These are phyloP conservation scores for Henckelia pumila DNA, from an alignment of 257 asterid species.

Conservation along the genomic window DNA sequence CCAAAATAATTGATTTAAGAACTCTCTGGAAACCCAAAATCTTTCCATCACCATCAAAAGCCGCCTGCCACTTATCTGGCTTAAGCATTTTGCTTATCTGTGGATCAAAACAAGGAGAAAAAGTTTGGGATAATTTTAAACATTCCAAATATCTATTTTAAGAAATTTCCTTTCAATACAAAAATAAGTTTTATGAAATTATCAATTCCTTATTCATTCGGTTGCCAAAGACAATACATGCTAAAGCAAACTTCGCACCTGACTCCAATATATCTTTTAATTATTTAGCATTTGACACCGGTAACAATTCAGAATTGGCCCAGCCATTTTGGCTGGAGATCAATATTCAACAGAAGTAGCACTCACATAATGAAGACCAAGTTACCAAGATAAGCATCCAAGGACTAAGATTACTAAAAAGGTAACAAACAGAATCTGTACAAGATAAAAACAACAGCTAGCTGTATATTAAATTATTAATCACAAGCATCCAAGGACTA, in stretches of 20 bases:
- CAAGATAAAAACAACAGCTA: conserved; percentile 9
- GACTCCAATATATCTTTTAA: background rate
- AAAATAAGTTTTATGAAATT: conserved; percentile 6
- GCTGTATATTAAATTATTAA: no score
- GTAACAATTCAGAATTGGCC: conserved; percentile 10
- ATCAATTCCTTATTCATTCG: conserved; percentile 8
- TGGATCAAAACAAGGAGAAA: conserved; percentile 26
- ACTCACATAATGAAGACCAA: background rate
- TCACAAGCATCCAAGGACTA: no score
- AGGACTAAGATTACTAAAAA: conserved; percentile 5
- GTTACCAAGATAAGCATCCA: conserved; percentile 2
- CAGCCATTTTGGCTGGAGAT: conserved; percentile 11
- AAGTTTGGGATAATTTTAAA: background rate
- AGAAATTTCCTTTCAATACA: background rate
- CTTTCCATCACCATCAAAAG: conserved; percentile 86
- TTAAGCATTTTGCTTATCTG: conserved; percentile 93
- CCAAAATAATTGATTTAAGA: conserved; percentile 80
- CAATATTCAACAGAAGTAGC: conserved; percentile 22
- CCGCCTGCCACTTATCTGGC: conserved; percentile 96
- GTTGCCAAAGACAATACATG: conserved; percentile 18
- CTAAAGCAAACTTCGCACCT: conserved; percentile 13
- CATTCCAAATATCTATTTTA: conserved; percentile 11
- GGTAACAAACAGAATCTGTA: conserved; percentile 7
- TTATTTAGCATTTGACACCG: conserved; percentile 2
- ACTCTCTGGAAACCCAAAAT: conserved; percentile 76